Evolutionary conservation across 768 basidiomycete genomes (phyloP).

Genomic region (Suillus cothurnatus): DNA sequence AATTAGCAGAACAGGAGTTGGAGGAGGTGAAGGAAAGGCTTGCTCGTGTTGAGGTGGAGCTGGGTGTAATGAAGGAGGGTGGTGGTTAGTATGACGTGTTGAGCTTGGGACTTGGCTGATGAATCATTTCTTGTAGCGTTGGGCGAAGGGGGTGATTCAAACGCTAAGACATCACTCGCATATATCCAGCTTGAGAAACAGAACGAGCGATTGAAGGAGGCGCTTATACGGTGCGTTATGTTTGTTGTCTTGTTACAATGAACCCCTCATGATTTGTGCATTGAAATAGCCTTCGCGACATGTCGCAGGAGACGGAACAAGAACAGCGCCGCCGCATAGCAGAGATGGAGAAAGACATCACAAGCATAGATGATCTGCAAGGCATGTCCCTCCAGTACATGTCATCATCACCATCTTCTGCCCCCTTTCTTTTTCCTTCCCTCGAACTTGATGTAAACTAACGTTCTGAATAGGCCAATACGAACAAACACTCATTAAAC

Average conservation of each 20-base stretch:
- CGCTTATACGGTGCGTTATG: constrained; percentile 69
- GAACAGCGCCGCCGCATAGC: constrained; percentile 79
- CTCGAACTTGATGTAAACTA: neutral
- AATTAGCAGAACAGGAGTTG: constrained; percentile 74
- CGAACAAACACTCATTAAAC: constrained; percentile 75
- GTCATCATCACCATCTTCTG: neutral
- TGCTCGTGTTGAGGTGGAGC: constrained; percentile 81
- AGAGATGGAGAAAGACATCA: constrained; percentile 90
- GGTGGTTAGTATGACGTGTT: constrained; percentile 26
- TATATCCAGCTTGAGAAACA: constrained; percentile 94
- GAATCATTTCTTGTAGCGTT: constrained; percentile 12
- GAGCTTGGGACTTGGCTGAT: constrained; percentile 12
- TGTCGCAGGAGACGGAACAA: constrained; percentile 84
- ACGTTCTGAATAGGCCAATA: constrained; percentile 59
- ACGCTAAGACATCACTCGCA: constrained; percentile 59
- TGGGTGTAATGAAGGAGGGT: constrained; percentile 73
- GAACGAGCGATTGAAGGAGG: constrained; percentile 94
- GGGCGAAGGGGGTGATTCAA: constrained; percentile 34
- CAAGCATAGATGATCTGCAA: constrained; percentile 77
- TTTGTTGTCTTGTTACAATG: neutral
- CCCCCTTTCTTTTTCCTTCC: constrained; percentile 2
- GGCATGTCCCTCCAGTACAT: constrained; percentile 42
- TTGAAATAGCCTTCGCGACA: constrained; percentile 72
- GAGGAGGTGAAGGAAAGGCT: constrained; percentile 79
- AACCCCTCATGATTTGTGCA: constrained; percentile 4